Percentiles rank a stretch among this genome's conserved stretches.
Evolutionary conservation across 208 protist species (phyloP).

Genomic region (Acanthamoeba culbertsoni): DNA sequence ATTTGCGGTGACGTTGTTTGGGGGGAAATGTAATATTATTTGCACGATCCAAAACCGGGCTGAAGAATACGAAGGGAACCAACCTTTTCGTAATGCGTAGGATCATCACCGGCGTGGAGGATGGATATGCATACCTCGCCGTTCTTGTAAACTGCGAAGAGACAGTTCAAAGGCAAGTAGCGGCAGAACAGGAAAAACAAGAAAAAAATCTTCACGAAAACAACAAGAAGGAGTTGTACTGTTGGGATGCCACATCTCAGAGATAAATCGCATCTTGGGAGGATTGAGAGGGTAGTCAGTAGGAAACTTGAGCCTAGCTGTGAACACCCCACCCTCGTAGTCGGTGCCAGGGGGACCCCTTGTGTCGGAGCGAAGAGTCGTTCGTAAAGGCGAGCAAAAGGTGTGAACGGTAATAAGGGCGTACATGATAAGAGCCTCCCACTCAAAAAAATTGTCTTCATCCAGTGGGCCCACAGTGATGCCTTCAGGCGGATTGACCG

Average conservation of each 20-base stretch:
- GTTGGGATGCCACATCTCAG: conserved; percentile 88
- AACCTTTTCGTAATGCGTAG: conserved; percentile 76
- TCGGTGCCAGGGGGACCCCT: conserved; percentile 30
- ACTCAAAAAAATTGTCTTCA: conserved; percentile 86
- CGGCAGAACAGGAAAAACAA: not conserved
- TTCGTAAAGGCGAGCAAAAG: not conserved
- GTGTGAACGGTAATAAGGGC: conserved; percentile 76
- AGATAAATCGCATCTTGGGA: conserved; percentile 85
- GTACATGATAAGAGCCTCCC: conserved; percentile 86
- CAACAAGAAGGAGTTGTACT: not conserved
- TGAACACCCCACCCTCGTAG: conserved; percentile 83
- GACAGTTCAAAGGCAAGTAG: not conserved
- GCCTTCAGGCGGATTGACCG: conserved; percentile 80
- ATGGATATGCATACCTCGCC: conserved; percentile 88
- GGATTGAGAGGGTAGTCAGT: conserved; percentile 80
- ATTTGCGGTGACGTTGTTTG: no score
- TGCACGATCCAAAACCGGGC: no score
- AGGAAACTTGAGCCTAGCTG: conserved; percentile 77
- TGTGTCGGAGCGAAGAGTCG: no score
- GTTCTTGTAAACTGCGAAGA: conserved; percentile 74
- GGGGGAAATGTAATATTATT: no score
- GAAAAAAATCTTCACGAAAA: not conserved
- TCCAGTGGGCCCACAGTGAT: conserved; percentile 83
- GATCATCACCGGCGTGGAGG: conserved; percentile 81
- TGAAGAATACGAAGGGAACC: not conserved